Evolutionary conservation across 1,139 yeast genomes (phyloP).

Genomic region (Nakaseomyces bracarensis): DNA sequence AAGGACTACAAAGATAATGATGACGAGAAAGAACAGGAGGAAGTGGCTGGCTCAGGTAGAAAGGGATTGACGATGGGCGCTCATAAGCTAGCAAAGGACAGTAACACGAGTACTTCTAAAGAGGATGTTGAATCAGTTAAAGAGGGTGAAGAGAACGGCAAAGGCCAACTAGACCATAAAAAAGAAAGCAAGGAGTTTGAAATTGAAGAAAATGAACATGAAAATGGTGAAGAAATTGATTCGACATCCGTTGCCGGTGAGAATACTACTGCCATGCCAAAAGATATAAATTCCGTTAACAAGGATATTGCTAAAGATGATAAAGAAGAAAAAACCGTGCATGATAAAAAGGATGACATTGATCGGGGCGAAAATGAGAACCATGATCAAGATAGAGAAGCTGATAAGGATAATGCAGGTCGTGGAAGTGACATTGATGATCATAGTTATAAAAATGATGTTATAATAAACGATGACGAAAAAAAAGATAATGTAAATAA

Average conservation of each 20-base stretch:
- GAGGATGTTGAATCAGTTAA: conserved; percentile 8
- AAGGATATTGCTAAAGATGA: not conserved
- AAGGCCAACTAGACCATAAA: no score
- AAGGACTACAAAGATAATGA: conserved; percentile 24
- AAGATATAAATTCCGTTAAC: no score
- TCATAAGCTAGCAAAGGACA: conserved; percentile 22
- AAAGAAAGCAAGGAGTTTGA: not conserved
- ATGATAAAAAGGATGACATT: not conserved
- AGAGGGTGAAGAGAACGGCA: not conserved
- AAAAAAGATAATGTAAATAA: conserved; percentile 3
- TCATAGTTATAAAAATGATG: no score
- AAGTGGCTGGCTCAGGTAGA: conserved; percentile 31
- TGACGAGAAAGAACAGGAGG: conserved; percentile 20
- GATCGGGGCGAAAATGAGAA: not conserved
- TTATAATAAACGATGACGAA: conserved; percentile 5
- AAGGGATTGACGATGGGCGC: conserved; percentile 33
- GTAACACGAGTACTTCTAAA: conserved; percentile 1
- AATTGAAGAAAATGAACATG: not conserved
- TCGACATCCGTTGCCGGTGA: no score
- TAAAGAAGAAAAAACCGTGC: not conserved
- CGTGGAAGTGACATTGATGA: no score
- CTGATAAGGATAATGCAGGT: conserved; percentile 1
- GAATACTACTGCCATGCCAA: no score
- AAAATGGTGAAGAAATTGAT: not conserved
- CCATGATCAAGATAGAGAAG: not conserved